Conservation (phyloP, 78 protist species). For the Dictyostelium firmibasis region DNA sequence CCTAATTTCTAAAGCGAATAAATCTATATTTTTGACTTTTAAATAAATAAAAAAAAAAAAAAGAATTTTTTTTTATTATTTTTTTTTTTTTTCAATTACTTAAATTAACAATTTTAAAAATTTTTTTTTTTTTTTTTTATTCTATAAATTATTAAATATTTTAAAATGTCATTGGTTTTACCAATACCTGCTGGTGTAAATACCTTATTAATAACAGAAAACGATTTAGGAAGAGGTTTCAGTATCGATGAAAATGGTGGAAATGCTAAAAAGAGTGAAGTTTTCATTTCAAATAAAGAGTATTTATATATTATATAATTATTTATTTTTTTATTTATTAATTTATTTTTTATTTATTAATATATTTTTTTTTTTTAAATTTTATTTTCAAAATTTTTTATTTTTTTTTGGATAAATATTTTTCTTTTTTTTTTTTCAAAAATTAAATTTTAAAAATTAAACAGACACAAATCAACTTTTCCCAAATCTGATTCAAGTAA, state of each 20-base stretch:
- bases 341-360: neutral
- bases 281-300: neutral
- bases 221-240: constrained; percentile 23
- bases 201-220: neutral
- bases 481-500: neutral
- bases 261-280: neutral
- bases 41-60: too few species aligned
- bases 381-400: too few species aligned
- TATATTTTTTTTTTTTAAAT: neutral
- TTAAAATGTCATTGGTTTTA: neutral
- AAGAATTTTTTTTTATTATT: too few species aligned
- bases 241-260: neutral
- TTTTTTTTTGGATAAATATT: too few species aligned
- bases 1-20: too few species aligned
- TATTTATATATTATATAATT: neutral
- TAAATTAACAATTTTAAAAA: too few species aligned
- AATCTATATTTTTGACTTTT: too few species aligned
- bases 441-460: too few species aligned
- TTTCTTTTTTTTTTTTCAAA: neutral
- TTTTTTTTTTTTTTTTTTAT: too few species aligned
- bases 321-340: neutral
- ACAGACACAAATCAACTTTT: neutral
- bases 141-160: too few species aligned
- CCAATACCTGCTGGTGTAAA: neutral
- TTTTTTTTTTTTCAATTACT: too few species aligned